Base-by-base conservation (phyloP, 805 yeast species). In the Kodamaea sagamina region DNA sequence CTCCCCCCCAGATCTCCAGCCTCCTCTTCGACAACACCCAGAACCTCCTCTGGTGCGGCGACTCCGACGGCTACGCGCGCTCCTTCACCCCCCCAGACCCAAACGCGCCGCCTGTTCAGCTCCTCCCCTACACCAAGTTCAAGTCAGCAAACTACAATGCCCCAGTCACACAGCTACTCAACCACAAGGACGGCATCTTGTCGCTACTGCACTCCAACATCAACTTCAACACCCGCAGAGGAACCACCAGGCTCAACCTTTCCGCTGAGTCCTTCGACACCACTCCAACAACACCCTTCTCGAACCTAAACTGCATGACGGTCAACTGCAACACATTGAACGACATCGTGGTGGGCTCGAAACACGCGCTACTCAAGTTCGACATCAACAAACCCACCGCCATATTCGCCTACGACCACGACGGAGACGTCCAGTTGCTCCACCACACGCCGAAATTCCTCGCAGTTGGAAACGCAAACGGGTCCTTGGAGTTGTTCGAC, bases 1-100 rank as follows among this genome's bases (percentile, higher is more conserved):
- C 15, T n/a, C 39, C 32, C 10, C 36, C 24, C 17, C 42, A 40
- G 10, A 54, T 68, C 32, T 46, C 70, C 9, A 37, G 71, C 6
- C 47, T 68, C 11, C 48, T 47, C 40, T 89, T 89, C 60, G 97
- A 90, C 63, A 74, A 74, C 27, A 65, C 75, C n/a, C 77, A 81
- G 46, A 93, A 90, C 52, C 67, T 93, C 35, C 58, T 90, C 1
- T 92, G 98, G 98, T 73, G 83, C 1, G 96, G 95, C 12, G 93
- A 87, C 58, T 61, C 78, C 1, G 72, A 68, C 28, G 86, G 90
- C 3, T 58, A 54, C 49, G 52, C 71, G 4, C 50, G 62, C 8
- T 65, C 71, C n/a, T 65, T 55, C 47, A 53, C 68, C 2, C 46
- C 48, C 39, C 25, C 47, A 24, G 44, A 49, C 11, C 48, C 42